Base-by-base conservation (phyloP, 192 early-diverging fungal species). In the Coemansia sp. region DNA sequence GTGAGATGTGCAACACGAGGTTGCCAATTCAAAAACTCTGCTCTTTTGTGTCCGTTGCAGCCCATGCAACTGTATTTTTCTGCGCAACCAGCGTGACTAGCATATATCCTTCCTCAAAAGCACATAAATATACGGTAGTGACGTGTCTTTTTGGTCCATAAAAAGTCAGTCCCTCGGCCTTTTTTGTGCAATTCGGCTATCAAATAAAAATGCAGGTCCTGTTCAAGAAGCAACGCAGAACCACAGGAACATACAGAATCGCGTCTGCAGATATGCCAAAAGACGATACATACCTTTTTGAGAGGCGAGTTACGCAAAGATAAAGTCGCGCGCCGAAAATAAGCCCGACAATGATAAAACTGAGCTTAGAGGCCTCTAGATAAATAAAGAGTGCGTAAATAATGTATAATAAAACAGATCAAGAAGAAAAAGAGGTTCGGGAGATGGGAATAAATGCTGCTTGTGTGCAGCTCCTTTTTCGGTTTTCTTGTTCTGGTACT, bases 301-400 rank as follows among this genome's bases (percentile, higher is more conserved):
- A 35, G 6, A 6, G 31, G 31, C 8, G 31, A 35, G 31, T 8
- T 35, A 35, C 31, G 31, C 31, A 35, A 35, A 35, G 31, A 35
- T 35, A 35, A 35, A 35, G 6, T 6, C 31, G 8, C 0, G 31
- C 31, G 31, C 31, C 31, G 8, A 35, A 35, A 35, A 35, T 8
- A 35, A 35, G 31, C 31, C 21, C 31, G 31, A 35, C 31, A 35
- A 2, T 9, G 31, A 35, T 35, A 35, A 35, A 8, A 35, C 31
- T 1, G 31, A 35, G 31, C 8, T 35, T 6, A 35, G 7, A 7
- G 7, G 31, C 11, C 41, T 16, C 41, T 45, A 45, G 41, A 45
- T n/a, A 45, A 45, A 45, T 12, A 45, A 43, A n/a, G 41, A 45
- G 41, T 45, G 41, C 41, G 41, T 45, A 45, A 45, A 45, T 45